A percentile compares a stretch with the other conserved stretches of the same genome.
phyloP scores from a whole-genome alignment of 1,284 basidiomycete species.

The Mycosarcoma maydis region DNA sequence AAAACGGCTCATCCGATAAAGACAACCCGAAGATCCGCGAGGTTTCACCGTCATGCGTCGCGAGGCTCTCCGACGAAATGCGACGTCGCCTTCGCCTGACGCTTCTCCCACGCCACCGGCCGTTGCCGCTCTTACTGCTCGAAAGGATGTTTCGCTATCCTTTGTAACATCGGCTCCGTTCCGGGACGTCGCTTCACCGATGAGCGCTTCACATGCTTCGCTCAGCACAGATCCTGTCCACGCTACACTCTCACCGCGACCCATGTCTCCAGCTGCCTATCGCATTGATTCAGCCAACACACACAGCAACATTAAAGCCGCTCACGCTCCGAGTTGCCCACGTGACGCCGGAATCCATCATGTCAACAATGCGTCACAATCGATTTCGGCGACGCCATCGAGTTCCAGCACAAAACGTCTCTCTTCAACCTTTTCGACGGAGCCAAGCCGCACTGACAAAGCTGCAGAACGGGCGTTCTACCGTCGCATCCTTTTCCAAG shows the following conservation, averaged over 20 bases:
- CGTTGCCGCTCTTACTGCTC: slow-evolving; percentile 21
- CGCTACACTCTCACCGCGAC: slow-evolving; percentile 29
- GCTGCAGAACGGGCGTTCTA: slow-evolving; percentile 35
- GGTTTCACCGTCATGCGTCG: slow-evolving; percentile 11
- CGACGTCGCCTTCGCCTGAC: slow-evolving; percentile 27
- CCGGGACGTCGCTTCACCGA: slow-evolving; percentile 25
- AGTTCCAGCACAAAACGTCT: neutral
- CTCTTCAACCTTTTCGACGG: neutral
- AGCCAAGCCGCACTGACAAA: slow-evolving; percentile 6
- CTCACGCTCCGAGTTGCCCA: neutral
- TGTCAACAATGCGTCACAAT: neutral
- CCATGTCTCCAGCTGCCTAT: slow-evolving; percentile 22
- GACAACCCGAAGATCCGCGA: neutral
- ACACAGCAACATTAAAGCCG: neutral
- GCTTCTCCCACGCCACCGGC: slow-evolving; percentile 27
- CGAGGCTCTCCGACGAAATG: slow-evolving; percentile 21
- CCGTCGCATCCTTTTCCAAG: slow-evolving; percentile 44
- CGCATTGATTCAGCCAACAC: slow-evolving; percentile 9
- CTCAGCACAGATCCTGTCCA: slow-evolving; percentile 28
- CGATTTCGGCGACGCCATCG: neutral
- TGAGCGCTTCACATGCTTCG: slow-evolving; percentile 35
- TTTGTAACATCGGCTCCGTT: slow-evolving; percentile 20
- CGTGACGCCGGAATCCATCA: neutral
- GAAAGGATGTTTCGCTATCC: slow-evolving; percentile 15
- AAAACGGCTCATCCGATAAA: no score